Conservation (phyloP, 768 basidiomycete species). For the Hygrocybe coccinea region DNA sequence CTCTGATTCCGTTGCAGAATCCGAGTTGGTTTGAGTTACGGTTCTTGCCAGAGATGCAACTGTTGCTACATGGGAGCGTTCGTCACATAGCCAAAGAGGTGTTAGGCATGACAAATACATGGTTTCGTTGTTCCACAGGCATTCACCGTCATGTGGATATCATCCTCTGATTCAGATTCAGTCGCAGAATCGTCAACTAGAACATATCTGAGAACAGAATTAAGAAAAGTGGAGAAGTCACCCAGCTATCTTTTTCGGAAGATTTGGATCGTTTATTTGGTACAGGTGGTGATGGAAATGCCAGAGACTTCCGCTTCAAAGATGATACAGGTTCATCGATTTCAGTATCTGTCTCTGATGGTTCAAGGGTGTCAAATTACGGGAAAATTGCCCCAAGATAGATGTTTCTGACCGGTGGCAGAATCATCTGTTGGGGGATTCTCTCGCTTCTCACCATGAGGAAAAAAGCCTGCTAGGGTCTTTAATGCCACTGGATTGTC, state of each 20-base stretch:
- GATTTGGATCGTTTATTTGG: constrained; percentile 8
- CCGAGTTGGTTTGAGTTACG: not conserved
- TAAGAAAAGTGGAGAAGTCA: not conserved
- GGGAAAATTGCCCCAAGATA: not conserved
- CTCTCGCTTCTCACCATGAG: constrained; percentile 9
- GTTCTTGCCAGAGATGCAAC: not conserved
- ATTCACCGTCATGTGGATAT: constrained; percentile 5
- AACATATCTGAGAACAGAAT: not conserved
- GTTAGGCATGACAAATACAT: not conserved
- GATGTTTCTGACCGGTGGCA: constrained; percentile 17
- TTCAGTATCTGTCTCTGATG: constrained; percentile 11
- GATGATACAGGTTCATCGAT: constrained; percentile 4
- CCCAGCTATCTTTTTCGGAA: not conserved
- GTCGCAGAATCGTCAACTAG: constrained; percentile 18
- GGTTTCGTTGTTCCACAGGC: not conserved
- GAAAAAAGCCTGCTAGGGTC: constrained; percentile 12
- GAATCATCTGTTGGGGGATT: constrained; percentile 20
- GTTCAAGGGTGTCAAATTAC: not conserved
- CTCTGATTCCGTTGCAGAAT: constrained; percentile 16
- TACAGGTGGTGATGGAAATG: not conserved
- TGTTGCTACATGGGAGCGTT: not conserved
- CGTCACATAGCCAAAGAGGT: not conserved
- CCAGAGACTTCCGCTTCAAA: constrained; percentile 10
- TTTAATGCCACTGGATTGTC: constrained; percentile 18
- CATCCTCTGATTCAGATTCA: constrained; percentile 35